Base-by-base conservation (phyloP, 768 basidiomycete species). In the Podaxis pistillaris region DNA sequence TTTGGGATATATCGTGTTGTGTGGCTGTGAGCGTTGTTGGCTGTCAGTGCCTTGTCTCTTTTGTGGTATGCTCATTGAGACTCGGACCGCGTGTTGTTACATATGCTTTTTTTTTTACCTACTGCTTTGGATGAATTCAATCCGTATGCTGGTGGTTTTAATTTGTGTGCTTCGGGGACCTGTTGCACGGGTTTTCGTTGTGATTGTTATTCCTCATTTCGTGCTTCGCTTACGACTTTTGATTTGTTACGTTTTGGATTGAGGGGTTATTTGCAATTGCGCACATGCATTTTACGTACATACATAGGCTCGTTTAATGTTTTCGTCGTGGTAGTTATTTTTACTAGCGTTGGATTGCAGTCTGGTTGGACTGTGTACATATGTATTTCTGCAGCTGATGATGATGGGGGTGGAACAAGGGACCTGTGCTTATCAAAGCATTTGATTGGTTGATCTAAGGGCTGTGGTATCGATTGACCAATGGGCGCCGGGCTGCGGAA, bases 401-500 rank as follows among this genome's bases (percentile, higher is more conserved):
- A 33, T 30, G 30, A 28, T 44, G n/a, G 15, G 44, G 44, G 5
- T 4, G 44, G 44, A 46, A 46, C 17, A 46, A 46, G 1, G 19
- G 17, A 19, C n/a, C 9, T 13, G 22, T 13, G 52, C n/a, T 55
- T 37, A 55, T 55, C 54, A 55, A 9, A 13, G 54, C 24, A 37
- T n/a, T 26, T 36, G 58, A 55, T 64, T 58, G 55, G 33, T 33
- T 38, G 50, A 58, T 47, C 49, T 22, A 54, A 55, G 56, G 28
- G 30, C 30, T 9, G 33, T 33, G 33, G 33, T 33, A 33, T 33
- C 17, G 46, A 46, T 46, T 46, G 44, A 15, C 17, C 44, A 19
- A 46, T 46, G 44, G 44, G 28, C 4, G 28, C 28, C 0, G 28
- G 28, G 17, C 19, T 46, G 44, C n/a, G 44, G n/a, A 44, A n/a